A percentile compares a stretch with the other conserved stretches of the same genome.
phyloP scores from a whole-genome alignment of 2,329 filamentous ascomycete species.

The Fusarium kyushuense region DNA sequence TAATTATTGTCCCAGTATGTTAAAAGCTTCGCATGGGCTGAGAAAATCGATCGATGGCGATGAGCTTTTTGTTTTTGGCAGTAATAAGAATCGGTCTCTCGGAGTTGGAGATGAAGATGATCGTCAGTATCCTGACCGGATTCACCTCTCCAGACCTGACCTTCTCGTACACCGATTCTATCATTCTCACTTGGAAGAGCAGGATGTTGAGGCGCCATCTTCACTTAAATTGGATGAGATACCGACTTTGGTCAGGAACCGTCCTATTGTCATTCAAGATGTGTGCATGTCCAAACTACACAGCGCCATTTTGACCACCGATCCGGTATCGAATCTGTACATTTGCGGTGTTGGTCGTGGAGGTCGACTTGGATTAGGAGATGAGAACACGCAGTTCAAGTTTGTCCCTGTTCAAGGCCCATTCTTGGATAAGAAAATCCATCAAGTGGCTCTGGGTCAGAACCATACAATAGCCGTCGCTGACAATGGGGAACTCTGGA shows the following conservation, averaged over 20 bases:
- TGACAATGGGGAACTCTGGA: constrained; percentile 89
- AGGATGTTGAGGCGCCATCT: constrained; percentile 51
- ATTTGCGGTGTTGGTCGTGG: constrained; percentile 92
- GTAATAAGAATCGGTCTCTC: constrained; percentile 93
- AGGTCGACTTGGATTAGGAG: constrained; percentile 87
- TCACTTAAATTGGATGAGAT: constrained; percentile 63
- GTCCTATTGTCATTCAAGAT: constrained; percentile 81
- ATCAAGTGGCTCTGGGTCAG: constrained; percentile 85
- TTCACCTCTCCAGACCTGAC: constrained; percentile 80
- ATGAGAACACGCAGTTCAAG: constrained; percentile 88
- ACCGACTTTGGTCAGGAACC: constrained; percentile 78
- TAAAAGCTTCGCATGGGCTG: constrained; percentile 33
- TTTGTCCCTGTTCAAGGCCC: constrained; percentile 86
- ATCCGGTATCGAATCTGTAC: constrained; percentile 90
- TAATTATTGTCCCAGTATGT: constrained; percentile 36
- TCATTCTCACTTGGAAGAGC: constrained; percentile 70
- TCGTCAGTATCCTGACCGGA: constrained; percentile 89
- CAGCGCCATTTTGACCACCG: constrained; percentile 86
- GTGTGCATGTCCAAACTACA: constrained; percentile 91
- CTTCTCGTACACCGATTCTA: constrained; percentile 81
- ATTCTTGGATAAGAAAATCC: constrained; percentile 78
- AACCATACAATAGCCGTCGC: constrained; percentile 91
- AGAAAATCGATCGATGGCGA: constrained; percentile 66
- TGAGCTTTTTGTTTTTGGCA: constrained; percentile 93
- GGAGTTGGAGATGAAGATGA: constrained; percentile 97